Percentiles rank a stretch among this genome's conserved stretches.
These are phyloP conservation scores for Pseudogymnoascus sp. DNA, from an alignment of 2,329 filamentous ascomycete species.

Conservation along the genomic window DNA sequence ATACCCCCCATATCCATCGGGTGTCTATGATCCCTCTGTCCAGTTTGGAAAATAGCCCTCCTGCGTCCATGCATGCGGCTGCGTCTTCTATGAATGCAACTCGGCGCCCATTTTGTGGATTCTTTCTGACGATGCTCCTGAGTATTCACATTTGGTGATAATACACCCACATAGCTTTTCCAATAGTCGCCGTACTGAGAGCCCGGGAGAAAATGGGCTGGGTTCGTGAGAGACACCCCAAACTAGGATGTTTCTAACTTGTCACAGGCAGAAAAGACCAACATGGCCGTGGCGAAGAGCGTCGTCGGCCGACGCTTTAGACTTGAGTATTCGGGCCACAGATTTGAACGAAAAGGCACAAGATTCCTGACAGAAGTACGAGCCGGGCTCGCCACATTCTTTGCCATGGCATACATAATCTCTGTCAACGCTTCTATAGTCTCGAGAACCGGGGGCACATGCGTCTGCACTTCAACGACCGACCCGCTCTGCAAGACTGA, in stretches of 20 bases:
- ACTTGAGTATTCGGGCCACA: slow-evolving; percentile 75
- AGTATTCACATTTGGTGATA: background rate
- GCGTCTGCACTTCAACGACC: slow-evolving; percentile 54
- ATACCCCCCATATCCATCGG: background rate
- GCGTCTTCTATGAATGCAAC: background rate
- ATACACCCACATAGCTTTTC: background rate
- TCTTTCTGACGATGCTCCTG: background rate
- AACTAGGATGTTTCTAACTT: background rate
- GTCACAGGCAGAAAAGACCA: slow-evolving; percentile 8
- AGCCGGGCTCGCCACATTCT: slow-evolving; percentile 68
- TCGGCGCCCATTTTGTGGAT: background rate
- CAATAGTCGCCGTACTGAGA: background rate
- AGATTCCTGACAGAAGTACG: slow-evolving; percentile 78
- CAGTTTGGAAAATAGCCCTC: background rate
- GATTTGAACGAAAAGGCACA: slow-evolving; percentile 46
- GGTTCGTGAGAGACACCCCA: background rate
- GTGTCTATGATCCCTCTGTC: background rate
- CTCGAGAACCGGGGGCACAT: slow-evolving; percentile 54
- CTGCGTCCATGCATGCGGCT: background rate
- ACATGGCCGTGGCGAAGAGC: slow-evolving; percentile 48
- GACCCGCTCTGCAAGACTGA: slow-evolving; percentile 49
- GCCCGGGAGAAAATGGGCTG: background rate
- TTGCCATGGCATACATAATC: slow-evolving; percentile 67
- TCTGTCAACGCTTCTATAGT: slow-evolving; percentile 33
- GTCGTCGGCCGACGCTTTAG: slow-evolving; percentile 66